Percentiles rank a stretch among this genome's conserved stretches.
phyloP scores from a whole-genome alignment of 169 alveolate genomes.

The Eimeria praecox region DNA sequence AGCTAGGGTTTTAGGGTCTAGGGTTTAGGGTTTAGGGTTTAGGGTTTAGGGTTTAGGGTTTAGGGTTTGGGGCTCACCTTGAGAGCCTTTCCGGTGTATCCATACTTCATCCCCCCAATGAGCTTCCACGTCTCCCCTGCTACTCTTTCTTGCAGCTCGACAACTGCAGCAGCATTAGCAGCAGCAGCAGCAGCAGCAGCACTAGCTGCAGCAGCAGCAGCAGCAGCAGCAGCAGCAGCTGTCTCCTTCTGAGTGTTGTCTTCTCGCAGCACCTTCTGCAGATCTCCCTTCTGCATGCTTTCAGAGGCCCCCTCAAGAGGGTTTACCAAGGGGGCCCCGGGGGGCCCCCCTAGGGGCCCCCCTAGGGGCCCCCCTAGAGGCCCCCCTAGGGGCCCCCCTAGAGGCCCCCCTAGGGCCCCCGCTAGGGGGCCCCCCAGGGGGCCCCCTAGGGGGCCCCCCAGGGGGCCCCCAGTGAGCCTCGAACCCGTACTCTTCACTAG shows the following conservation, averaged over 20 bases:
- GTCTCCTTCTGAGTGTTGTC: neutral
- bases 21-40: conserved; percentile 48
- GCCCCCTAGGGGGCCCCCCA: neutral
- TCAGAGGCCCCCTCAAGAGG: conserved; percentile 23
- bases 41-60: conserved; percentile 58
- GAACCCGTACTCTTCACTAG: conserved; percentile 24
- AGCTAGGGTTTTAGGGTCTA: neutral
- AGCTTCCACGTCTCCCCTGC: conserved; percentile 49
- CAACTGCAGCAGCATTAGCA: conserved; percentile 10
- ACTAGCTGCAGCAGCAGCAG: conserved; percentile 8
- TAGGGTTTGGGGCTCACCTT: conserved; percentile 22
- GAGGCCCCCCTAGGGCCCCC: conserved; percentile 8
- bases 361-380: conserved; percentile 7
- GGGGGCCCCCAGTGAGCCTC: neutral
- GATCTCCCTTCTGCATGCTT: neutral
- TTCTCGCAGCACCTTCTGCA: neutral
- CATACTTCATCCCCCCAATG: conserved; percentile 29
- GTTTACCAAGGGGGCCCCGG: neutral
- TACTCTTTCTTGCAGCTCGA: conserved; percentile 29
- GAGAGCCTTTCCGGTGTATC: conserved; percentile 42
- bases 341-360: neutral
- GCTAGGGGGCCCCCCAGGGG: conserved; percentile 4
- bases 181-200: conserved; percentile 20
- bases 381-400: conserved; percentile 8
- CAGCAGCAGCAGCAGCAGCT: conserved; percentile 5